phyloP scores from a whole-genome alignment of 2,329 filamentous ascomycete genomes.

The Didymella exigua region DNA sequence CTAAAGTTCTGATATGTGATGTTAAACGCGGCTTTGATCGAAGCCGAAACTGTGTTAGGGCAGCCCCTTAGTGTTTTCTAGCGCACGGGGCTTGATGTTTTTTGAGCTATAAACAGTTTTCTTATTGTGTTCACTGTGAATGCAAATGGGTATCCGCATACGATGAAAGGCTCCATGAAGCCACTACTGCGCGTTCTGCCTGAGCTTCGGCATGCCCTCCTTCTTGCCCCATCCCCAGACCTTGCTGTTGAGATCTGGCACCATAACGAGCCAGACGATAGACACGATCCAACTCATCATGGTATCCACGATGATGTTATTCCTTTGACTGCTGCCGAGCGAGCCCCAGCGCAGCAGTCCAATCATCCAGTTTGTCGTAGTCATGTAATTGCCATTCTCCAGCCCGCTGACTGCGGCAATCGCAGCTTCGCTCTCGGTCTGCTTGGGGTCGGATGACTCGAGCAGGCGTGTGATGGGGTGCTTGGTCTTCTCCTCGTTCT shows the following conservation, averaged over 20 bases:
- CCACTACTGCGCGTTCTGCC: slow-evolving; percentile 32
- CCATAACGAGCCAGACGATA: slow-evolving; percentile 62
- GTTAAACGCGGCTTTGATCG: too few relatives aligned
- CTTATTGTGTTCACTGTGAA: too few relatives aligned
- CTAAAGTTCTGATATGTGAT: too few relatives aligned
- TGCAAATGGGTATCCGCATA: slow-evolving; percentile 7
- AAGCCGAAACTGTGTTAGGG: too few relatives aligned
- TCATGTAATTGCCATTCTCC: slow-evolving; percentile 78
- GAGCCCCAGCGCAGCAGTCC: slow-evolving; percentile 69
- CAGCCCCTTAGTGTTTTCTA: too few relatives aligned
- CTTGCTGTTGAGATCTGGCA: slow-evolving; percentile 62
- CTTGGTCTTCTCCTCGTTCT: slow-evolving; percentile 77
- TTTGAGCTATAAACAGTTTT: too few relatives aligned
- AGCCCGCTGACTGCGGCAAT: slow-evolving; percentile 70
- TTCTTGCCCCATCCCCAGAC: slow-evolving; percentile 64
- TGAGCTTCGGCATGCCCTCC: slow-evolving; percentile 52
- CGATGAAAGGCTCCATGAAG: neutral
- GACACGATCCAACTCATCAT: slow-evolving; percentile 60
- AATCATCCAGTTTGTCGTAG: slow-evolving; percentile 77
- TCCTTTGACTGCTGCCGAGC: slow-evolving; percentile 59
- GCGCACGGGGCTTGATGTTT: too few relatives aligned
- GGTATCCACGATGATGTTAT: slow-evolving; percentile 60
- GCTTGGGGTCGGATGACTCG: slow-evolving; percentile 80
- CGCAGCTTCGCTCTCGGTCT: slow-evolving; percentile 81
- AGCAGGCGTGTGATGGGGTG: slow-evolving; percentile 78